Conservation (phyloP, 2,329 filamentous ascomycete species). For the Hypomyces rosellus region DNA sequence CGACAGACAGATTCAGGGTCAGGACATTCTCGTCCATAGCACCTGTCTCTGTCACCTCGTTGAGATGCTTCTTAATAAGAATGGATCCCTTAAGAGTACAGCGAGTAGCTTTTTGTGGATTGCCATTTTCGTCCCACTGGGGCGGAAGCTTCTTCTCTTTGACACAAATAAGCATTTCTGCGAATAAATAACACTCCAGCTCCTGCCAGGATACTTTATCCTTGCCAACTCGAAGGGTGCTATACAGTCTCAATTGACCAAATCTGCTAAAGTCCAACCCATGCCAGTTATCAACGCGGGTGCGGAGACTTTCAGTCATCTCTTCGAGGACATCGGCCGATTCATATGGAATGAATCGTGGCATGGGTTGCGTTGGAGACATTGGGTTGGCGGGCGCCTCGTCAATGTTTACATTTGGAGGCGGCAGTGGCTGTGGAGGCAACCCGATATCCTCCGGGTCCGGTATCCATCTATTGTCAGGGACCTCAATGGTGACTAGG, state of each 20-base stretch:
- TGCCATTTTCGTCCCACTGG: slow-evolving; percentile 55
- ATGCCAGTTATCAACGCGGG: slow-evolving; percentile 97
- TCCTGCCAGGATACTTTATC: slow-evolving; percentile 97
- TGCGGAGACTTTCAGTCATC: slow-evolving; percentile 77
- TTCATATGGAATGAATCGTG: slow-evolving; percentile 65
- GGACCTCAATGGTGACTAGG: slow-evolving; percentile 86
- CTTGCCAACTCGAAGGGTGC: slow-evolving; percentile 87
- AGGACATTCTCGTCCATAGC: slow-evolving; percentile 72
- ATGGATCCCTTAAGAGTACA: slow-evolving; percentile 97
- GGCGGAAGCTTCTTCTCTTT: slow-evolving; percentile 80
- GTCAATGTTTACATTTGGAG: slow-evolving; percentile 36
- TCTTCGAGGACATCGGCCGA: slow-evolving; percentile 71
- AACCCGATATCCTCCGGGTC: slow-evolving; percentile 72
- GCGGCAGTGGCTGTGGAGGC: slow-evolving; percentile 28
- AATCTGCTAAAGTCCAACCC: slow-evolving; percentile 89
- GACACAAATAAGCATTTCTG: slow-evolving; percentile 98
- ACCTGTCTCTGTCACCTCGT: slow-evolving; percentile 71
- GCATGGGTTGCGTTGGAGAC: slow-evolving; percentile 52
- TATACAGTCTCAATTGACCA: slow-evolving; percentile 84
- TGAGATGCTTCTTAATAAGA: slow-evolving; percentile 94
- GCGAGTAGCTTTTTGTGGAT: slow-evolving; percentile 59
- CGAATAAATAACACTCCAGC: slow-evolving; percentile 92
- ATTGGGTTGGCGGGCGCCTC: slow-evolving; percentile 50
- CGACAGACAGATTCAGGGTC: slow-evolving; percentile 83
- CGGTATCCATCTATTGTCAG: slow-evolving; percentile 84